Base-by-base conservation (phyloP, 108 stramenopile species). In the Nitzschia palea region DNA sequence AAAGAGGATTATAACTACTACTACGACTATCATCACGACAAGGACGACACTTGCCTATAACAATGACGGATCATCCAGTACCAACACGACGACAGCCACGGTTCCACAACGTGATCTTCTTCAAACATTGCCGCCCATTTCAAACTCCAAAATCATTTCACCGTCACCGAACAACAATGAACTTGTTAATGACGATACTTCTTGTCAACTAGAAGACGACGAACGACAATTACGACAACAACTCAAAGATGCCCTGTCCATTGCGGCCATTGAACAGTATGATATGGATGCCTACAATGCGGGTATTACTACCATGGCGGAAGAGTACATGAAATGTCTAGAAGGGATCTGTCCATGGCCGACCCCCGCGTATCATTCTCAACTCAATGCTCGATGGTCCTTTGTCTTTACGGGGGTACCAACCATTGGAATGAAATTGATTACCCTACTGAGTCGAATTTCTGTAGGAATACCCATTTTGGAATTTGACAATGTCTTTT, bases 401-500 rank as follows among this genome's bases (percentile, higher is more conserved):
- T 48, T 48, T 48, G 47, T 48, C 17, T 48, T 48, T 48, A 48
- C 47, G 8, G 47, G 47, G 4, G 47, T 48, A 4, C 47, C 47
- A 5, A 48, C 47, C 4, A 48, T 48, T 48, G 47, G 47, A 5
- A 48, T 48, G 47, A 48, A 18, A 48, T 18, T 48, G 47, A 48
- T 48, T 18, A 48, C 47, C 22, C 22, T 48, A 18, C 47, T 48
- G 4, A 48, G 47, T 48, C 47, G 47, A 10, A 4, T 48, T 8
- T 48, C 47, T 12, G 47, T 48, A 48, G 47, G 47, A 10, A 4
- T 8, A 4, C 6, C 37, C 6, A 12, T 40, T 40, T 20, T 48
- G 9, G 47, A 48, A 18, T 48, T 48, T 48, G 47, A 48, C 47
- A 48, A 48, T 48, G 47, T 48, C 47, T 48, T 48, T 48, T 48